These are phyloP conservation scores for Podaxis sp. DNA, from an alignment of 768 basidiomycete genomes.

Conservation along the genomic window DNA sequence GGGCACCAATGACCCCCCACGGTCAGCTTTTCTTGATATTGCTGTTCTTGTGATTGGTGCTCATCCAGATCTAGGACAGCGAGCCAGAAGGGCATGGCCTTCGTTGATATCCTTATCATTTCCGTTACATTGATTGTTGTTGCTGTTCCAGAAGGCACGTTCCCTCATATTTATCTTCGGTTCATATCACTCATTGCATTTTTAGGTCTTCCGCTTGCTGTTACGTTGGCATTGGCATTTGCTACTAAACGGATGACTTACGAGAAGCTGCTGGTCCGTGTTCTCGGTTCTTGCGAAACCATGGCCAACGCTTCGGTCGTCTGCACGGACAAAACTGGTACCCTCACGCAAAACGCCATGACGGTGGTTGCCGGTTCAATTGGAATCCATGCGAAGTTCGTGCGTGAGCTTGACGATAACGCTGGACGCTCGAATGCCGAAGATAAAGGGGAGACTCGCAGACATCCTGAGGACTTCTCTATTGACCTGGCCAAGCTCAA, in stretches of 20 bases:
- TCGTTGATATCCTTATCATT: conserved; percentile 93
- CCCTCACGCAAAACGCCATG: conserved; percentile 95
- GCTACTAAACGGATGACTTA: conserved; percentile 98
- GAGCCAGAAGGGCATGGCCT: conserved; percentile 83
- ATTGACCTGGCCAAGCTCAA: conserved; percentile 78
- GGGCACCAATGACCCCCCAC: conserved; percentile 52
- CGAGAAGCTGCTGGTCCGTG: conserved; percentile 92
- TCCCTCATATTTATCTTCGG: neutral
- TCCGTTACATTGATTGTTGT: conserved; percentile 75
- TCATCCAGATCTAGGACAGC: conserved; percentile 45
- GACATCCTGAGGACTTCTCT: conserved; percentile 74
- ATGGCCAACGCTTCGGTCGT: conserved; percentile 98
- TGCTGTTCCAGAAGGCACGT: conserved; percentile 45
- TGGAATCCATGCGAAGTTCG: conserved; percentile 94
- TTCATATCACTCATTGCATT: conserved; percentile 9
- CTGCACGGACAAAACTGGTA: conserved; percentile 96
- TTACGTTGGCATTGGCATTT: conserved; percentile 94
- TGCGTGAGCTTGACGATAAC: conserved; percentile 73
- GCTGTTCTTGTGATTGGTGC: conserved; percentile 1
- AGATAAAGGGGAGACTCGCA: conserved; percentile 38
- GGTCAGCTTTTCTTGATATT: conserved; percentile 34
- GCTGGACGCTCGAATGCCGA: conserved; percentile 68
- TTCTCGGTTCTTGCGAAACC: conserved; percentile 95
- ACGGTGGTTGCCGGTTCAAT: conserved; percentile 94
- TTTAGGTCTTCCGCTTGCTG: conserved; percentile 87